Base-by-base conservation (phyloP, 1,139 yeast genomes). In the Debaryomyces fabryi region DNA sequence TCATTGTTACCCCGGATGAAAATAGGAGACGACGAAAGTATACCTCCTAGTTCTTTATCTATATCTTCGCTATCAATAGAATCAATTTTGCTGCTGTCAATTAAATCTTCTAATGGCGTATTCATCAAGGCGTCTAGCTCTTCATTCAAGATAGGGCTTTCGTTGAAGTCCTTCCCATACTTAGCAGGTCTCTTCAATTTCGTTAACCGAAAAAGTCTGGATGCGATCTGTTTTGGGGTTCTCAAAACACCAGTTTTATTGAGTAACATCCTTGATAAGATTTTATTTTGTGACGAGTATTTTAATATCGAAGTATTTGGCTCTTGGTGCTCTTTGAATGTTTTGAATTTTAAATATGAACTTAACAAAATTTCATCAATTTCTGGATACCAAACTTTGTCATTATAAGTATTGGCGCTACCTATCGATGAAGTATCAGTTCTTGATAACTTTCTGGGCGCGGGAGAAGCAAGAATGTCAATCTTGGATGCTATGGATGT, bases 141-240 rank as follows among this genome's bases (percentile, higher is more conserved):
- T 35, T 58, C 62, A 41, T 53, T 56, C 34, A 56, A 47, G n/a
- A 32, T 34, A 15, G 45, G 32, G 41, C 39, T 39, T 25, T 27
- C 44, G 10, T 34, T 43, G 7, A 15, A 25, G 35, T 44, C 45
- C 33, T 29, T 44, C 16, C 38, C 39, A 15, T 39, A 44, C 33
- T 54, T 59, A 23, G 51, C 47, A 25, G 59, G 39, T 48, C 51
- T 53, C 13, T 57, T 58, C 39, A 58, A 51, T 46, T 62, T 60
- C 7, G 65, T 60, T 25, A 68, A 56, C 29, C 68, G 57, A 39
- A 63, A 64, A 21, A 68, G 56, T 44, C 71, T 60, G 7, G 76
- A 67, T 4, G 77, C 71, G 36, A 75, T 69, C 53, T 75, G 79
- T 51, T 73, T 72, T 3, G 78, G 66, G 2, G 76, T 64, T 46